These are phyloP conservation scores for Yarrowia sp. DNA, from an alignment of 805 yeast species.

Conservation along the genomic window DNA sequence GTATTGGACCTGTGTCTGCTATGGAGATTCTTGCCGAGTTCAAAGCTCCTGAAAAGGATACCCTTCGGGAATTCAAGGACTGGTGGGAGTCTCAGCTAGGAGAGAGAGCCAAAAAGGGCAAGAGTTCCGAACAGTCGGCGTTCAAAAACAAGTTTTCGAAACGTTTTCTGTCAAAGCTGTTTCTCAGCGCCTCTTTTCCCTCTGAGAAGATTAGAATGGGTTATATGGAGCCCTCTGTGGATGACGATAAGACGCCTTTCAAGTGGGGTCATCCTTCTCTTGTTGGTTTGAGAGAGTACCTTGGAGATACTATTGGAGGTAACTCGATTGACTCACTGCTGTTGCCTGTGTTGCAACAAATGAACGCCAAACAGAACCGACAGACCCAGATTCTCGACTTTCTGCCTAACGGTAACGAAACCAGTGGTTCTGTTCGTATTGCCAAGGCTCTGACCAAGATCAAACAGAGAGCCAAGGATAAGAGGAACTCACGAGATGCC, in stretches of 20 bases:
- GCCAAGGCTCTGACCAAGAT: slow-evolving; percentile 31
- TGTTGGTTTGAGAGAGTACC: slow-evolving; percentile 74
- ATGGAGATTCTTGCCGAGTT: slow-evolving; percentile 91
- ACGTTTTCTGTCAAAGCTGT: slow-evolving; percentile 62
- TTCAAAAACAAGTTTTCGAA: slow-evolving; percentile 66
- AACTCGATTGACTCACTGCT: slow-evolving; percentile 79
- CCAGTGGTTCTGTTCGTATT: slow-evolving; percentile 7
- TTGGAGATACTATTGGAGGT: slow-evolving; percentile 83
- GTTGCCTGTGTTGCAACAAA: slow-evolving; percentile 81
- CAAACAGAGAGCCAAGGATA: slow-evolving; percentile 23
- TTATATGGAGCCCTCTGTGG: slow-evolving; percentile 82
- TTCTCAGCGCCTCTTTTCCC: slow-evolving; percentile 71
- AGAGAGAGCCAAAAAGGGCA: slow-evolving; percentile 49
- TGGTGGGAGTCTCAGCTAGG: slow-evolving; percentile 67
- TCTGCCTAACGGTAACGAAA: slow-evolving; percentile 16
- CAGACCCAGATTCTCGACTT: slow-evolving; percentile 38
- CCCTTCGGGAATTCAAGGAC: slow-evolving; percentile 51
- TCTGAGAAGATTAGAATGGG: slow-evolving; percentile 73
- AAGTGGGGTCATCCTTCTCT: slow-evolving; percentile 91
- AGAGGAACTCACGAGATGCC: background rate
- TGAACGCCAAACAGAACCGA: slow-evolving; percentile 54
- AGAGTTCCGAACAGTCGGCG: background rate
- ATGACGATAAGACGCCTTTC: slow-evolving; percentile 75
- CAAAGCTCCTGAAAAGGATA: slow-evolving; percentile 55
- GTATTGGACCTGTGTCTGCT: slow-evolving; percentile 93